These are phyloP conservation scores for Aciculoconidium aculeatum DNA, from an alignment of 805 yeast genomes.

Conservation along the genomic window DNA sequence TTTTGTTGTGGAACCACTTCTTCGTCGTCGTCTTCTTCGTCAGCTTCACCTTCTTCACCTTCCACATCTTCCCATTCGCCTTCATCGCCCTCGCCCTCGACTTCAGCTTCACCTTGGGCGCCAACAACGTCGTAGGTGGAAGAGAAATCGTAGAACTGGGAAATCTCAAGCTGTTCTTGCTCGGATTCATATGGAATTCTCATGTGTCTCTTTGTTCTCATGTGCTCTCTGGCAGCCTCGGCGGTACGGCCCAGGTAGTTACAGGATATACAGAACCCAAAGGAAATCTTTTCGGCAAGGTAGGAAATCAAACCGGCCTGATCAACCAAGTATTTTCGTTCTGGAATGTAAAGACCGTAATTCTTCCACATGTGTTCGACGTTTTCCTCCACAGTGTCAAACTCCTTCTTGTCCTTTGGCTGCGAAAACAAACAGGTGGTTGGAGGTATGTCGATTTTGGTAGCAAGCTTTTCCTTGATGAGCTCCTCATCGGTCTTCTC, in stretches of 20 bases:
- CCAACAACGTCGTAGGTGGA: constrained; percentile 43
- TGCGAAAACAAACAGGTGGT: constrained; percentile 49
- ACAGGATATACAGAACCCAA: constrained; percentile 82
- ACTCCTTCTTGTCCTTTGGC: constrained; percentile 26
- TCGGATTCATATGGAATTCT: constrained; percentile 81
- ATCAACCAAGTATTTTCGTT: constrained; percentile 61
- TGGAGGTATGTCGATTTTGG: constrained; percentile 42
- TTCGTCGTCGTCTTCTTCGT: constrained; percentile 22
- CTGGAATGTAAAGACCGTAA: constrained; percentile 90
- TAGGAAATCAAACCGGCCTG: constrained; percentile 67
- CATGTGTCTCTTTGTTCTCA: constrained; percentile 80
- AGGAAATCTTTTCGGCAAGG: constrained; percentile 73
- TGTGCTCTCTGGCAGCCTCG: constrained; percentile 86
- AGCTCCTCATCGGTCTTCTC: constrained; percentile 24
- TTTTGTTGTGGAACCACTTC: constrained; percentile 19
- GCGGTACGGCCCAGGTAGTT: constrained; percentile 75
- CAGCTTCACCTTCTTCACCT: constrained; percentile 15
- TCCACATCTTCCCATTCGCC: constrained; percentile 41
- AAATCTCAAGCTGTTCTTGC: constrained; percentile 68
- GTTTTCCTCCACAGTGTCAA: constrained; percentile 36
- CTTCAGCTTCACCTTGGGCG: constrained; percentile 12
- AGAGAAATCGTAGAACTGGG: constrained; percentile 80
- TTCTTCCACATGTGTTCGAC: constrained; percentile 67
- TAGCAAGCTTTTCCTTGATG: constrained; percentile 39
- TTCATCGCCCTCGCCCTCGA: constrained; percentile 9